Percentiles rank a stretch among this genome's conserved stretches.
Evolutionary conservation across 208 protist species (phyloP).

Genomic region (Wallacemonas sp.): DNA sequence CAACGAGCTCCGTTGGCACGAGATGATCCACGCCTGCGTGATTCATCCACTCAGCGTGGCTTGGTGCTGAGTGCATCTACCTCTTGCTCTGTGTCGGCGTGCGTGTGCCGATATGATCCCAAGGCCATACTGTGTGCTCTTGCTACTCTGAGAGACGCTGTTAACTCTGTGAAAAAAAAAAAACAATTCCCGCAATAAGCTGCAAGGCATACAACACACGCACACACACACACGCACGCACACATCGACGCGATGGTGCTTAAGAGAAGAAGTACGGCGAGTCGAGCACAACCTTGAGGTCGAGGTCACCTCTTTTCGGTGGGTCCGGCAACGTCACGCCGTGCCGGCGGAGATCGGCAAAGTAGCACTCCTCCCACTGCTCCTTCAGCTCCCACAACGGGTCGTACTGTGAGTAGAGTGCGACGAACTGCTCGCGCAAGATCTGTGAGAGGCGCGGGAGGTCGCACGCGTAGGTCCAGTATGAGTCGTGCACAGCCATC

Average conservation of each 20-base stretch:
- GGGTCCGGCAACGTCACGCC: slow-evolving; percentile 85
- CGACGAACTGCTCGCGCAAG: slow-evolving; percentile 96
- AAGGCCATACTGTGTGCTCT: too few relatives aligned
- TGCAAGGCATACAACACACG: too few relatives aligned
- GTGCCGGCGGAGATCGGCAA: slow-evolving; percentile 81
- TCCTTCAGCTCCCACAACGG: slow-evolving; percentile 91
- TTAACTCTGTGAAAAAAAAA: not conserved
- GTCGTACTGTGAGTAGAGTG: slow-evolving; percentile 93
- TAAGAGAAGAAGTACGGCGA: slow-evolving; percentile 94
- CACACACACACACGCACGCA: too few relatives aligned
- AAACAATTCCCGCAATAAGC: too few relatives aligned
- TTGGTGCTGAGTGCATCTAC: too few relatives aligned
- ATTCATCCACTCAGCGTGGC: too few relatives aligned
- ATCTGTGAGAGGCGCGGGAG: slow-evolving; percentile 92
- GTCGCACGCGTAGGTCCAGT: slow-evolving; percentile 97
- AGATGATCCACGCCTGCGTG: too few relatives aligned
- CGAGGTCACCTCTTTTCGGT: slow-evolving; percentile 81
- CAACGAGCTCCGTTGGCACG: too few relatives aligned
- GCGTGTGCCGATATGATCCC: too few relatives aligned
- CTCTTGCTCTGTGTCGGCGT: too few relatives aligned
- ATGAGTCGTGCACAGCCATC: slow-evolving; percentile 98
- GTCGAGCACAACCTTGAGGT: slow-evolving; percentile 84
- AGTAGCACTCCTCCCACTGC: slow-evolving; percentile 92
- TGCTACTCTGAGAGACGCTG: too few relatives aligned
- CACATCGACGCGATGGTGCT: too few relatives aligned